These are phyloP conservation scores for Diatrype stigma DNA, from an alignment of 2,329 filamentous ascomycete species.

Conservation along the genomic window DNA sequence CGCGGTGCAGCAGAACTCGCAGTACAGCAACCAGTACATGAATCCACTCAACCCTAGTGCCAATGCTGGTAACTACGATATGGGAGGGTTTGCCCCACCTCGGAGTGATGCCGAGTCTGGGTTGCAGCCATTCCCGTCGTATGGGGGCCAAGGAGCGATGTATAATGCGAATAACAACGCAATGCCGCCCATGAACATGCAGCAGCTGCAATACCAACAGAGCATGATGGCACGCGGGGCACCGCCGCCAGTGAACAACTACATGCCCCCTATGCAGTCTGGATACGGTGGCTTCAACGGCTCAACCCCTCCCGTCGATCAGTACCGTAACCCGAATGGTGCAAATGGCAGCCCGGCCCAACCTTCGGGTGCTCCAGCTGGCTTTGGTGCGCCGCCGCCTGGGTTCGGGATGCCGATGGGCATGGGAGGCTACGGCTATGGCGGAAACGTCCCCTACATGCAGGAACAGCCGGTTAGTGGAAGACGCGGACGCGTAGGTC, in stretches of 20 bases:
- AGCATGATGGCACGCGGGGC: constrained; percentile 50
- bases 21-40: constrained; percentile 49
- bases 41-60: constrained; percentile 42
- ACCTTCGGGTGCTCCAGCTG: constrained; percentile 31
- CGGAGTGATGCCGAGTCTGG: constrained; percentile 50
- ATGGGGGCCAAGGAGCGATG: constrained; percentile 47
- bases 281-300: constrained; percentile 51
- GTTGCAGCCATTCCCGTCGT: constrained; percentile 47
- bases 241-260: constrained; percentile 53
- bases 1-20: constrained; percentile 30
- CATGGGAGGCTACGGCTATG: constrained; percentile 35
- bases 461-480: constrained; percentile 53
- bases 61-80: constrained; percentile 44
- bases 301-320: constrained; percentile 47
- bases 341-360: constrained; percentile 50
- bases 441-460: constrained; percentile 47
- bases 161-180: constrained; percentile 44
- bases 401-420: constrained; percentile 28
- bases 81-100: constrained; percentile 44
- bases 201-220: constrained; percentile 58
- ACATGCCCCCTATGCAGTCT: constrained; percentile 52
- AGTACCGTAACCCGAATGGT: constrained; percentile 50
- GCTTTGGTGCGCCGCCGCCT: constrained; percentile 26
- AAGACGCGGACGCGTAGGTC: constrained; percentile 56
- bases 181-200: constrained; percentile 45